Base-by-base conservation (phyloP, 768 basidiomycete genomes). In the Austroboletus festivus region DNA sequence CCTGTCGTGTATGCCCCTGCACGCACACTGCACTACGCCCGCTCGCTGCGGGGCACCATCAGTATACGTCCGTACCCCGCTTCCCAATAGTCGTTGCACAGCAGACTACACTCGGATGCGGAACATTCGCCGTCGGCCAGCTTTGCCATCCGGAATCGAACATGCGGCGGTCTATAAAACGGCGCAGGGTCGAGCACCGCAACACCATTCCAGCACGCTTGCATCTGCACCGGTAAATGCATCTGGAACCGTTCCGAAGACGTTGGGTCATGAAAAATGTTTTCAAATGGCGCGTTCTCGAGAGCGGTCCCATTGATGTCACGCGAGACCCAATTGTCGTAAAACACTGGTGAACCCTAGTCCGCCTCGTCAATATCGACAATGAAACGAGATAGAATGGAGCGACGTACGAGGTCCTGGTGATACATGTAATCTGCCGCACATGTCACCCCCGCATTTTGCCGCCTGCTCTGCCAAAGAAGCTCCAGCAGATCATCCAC, bases 391-490 rank as follows among this genome's bases (percentile, higher is more conserved):
- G 1, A 49, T 20, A 38, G 13, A 26, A 33, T 12, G 16, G 8
- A 31, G 21, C 34, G 39, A 77, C 82, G 58, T 56, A 83, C 87
- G 54, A 97, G 88, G 40, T 95, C 93, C 24, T 93, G 83, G 72
- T 99, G 96, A 72, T 89, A 99, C 93, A 99, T 98, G 73, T 99
- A 99, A 65, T 99, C 95, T 1, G 93, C 85, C 0, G 95, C 96
- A 59, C 96, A 98, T 10, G 96, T 98, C 67, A 98, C 95, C 15
- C 94, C 95, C 1, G 96, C 96, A 68, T 96, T 98, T 70, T 98
- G 93, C 47, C 73, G 69, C 43, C 96, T 77, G 60, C 81, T 85
- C 70, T 99, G 96, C 87, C 86, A 97, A 64, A 99, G 94, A 62
- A 99, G 83, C 72, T 99, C 96, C 60, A 99, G 83, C 48, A 99